These are phyloP conservation scores for Phoma sp. DNA, from an alignment of 2,329 filamentous ascomycete genomes.

Conservation along the genomic window DNA sequence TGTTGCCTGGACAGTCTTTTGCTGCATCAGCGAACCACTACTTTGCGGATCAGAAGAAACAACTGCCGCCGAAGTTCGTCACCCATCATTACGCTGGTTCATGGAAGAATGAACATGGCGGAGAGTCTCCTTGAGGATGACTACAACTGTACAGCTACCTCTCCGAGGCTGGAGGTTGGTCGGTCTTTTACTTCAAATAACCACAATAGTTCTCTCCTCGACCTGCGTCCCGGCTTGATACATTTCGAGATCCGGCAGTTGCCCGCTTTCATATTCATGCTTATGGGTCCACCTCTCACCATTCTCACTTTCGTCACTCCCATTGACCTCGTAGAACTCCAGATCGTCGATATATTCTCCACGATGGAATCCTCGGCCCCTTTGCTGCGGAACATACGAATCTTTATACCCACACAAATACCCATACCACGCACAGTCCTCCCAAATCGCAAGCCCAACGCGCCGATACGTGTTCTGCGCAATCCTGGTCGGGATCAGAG, in stretches of 20 bases:
- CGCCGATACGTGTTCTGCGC: constrained; percentile 21
- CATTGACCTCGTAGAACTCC: not conserved
- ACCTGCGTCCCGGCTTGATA: not conserved
- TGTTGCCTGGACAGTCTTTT: not conserved
- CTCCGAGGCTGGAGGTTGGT: too few species aligned
- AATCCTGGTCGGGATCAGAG: not conserved
- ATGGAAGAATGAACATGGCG: not conserved
- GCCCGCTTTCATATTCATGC: not conserved
- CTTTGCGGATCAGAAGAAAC: not conserved
- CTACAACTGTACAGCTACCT: too few species aligned
- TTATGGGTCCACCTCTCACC: not conserved
- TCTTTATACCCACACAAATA: constrained; percentile 22
- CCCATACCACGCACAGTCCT: constrained; percentile 33
- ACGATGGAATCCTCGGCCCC: not conserved
- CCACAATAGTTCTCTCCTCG: not conserved
- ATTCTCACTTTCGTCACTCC: not conserved
- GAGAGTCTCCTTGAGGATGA: not conserved
- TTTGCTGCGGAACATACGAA: not conserved
- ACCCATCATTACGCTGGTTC: not conserved
- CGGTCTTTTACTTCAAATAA: too few species aligned
- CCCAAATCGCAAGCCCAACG: constrained; percentile 30
- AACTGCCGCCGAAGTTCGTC: not conserved
- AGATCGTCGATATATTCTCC: not conserved
- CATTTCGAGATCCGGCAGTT: not conserved
- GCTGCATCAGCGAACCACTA: not conserved